Evolutionary conservation across 768 basidiomycete species (phyloP), one percentile per base, ranked within the genome.

Genomic region (Pulveroboletus sp.): DNA sequence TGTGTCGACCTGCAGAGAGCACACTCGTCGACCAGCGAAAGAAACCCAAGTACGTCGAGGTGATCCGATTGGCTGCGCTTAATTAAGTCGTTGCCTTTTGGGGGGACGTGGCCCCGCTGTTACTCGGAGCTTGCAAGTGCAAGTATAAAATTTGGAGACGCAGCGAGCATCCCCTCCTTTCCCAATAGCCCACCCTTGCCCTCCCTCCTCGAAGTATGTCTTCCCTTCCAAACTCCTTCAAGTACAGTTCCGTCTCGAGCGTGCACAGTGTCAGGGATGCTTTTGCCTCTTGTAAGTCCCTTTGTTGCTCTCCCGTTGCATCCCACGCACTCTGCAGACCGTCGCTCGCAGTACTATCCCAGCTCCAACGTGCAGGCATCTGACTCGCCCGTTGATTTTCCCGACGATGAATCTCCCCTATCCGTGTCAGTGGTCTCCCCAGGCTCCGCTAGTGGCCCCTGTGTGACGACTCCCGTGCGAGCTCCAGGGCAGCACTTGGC

Each of bases 311-410:
- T 40, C 36, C 26, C 15, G 2, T 51, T 40, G 8, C 18, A 28
- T 38, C 40, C 47, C 27, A 54, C 43, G 10, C 50, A 21, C 17
- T 47, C 49, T 52, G 17, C 55, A 89, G 86, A 88, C 63, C 81
- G 80, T 47, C 78, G 86, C 28, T 72, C 84, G 8, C 85, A 87
- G 60, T 84, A 78, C 59, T 75, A 86, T 36, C 81, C 80, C 18
- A 79, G 78, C 44, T 80, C 82, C 8, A 74, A 76, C 30, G 75
- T 83, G 24, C 76, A 76, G n/a, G 71, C 77, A 4, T 70, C 74
- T 6, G 76, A 79, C 49, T 60, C 68, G 7, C 69, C 65, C 15
- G 71, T 71, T 46, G 63, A 68, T 17, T 70, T 68, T 8, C 64
- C 70, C 28, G 73, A 77, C 41, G 72, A 76, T 31, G 47, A 49